Evolutionary conservation across 345 rosid species (phyloP), one percentile per base, ranked within the genome.

Genomic region (Geranium brycei): DNA sequence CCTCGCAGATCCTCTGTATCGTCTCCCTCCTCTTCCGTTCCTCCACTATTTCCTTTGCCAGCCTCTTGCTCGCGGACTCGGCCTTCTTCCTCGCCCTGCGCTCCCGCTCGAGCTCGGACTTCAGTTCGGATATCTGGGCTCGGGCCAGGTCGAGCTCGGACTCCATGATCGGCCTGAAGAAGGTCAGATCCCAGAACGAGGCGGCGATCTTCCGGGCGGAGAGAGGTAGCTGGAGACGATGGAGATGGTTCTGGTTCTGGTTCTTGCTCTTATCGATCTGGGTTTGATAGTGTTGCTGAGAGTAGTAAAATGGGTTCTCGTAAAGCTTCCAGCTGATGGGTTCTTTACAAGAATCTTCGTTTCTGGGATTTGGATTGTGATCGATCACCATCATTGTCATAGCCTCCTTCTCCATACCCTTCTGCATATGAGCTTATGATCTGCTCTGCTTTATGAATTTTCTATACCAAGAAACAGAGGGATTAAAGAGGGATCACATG

Each of bases 171-270:
- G 80, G 75, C 73, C 67, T 81, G 64, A 80, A 71, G 64, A 89
- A 80, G 56, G 83, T 71, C 11, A 84, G 80, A 80, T 88, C 90
- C 92, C 87, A 77, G 72, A 84, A 84, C 67, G 83, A 83, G 69
- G 89, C 75, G 0, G 78, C 83, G 58, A 75, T 65, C 58, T 71
- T 77, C 2, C 76, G 77, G 60, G 82, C 70, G 1, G 83, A 74
- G 4, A 59, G 19, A 32, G 77, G 77, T n/a, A 68, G 73, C 23
- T 65, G 55, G 0, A 61, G 70, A 40, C 58, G 71, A 58, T 67
- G 74, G 57, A 72, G 62, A 35, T 73, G 51, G 23, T 35, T 35
- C 41, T 35, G 41, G 5, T 35, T 64, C 57, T 66, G 67, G 47
- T 58, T 63, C 51, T 69, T 73, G 15, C 64, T 77, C 28, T 71